These are phyloP conservation scores for Salix caprea DNA, from an alignment of 345 rosid genomes.

Conservation along the genomic window DNA sequence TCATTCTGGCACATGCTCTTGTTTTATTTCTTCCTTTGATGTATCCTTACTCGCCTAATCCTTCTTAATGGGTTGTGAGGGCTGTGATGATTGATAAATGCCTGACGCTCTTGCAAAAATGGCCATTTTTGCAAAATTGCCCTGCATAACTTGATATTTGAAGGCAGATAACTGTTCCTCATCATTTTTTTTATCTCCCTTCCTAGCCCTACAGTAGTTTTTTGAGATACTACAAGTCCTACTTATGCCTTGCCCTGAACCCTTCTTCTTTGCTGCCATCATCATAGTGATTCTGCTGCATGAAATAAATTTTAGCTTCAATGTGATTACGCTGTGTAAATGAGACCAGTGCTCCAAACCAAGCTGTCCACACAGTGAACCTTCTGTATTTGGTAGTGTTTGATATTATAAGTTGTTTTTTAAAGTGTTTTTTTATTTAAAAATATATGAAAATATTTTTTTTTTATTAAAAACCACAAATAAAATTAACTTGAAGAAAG, in stretches of 20 bases:
- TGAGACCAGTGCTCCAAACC: conserved; percentile 88
- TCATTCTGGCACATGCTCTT: not conserved
- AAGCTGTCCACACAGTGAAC: conserved; percentile 71
- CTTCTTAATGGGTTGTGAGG: not conserved
- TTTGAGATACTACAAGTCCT: not conserved
- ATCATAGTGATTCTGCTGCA: conserved; percentile 47
- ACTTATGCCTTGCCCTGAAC: not conserved
- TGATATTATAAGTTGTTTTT: not conserved
- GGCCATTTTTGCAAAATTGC: not conserved
- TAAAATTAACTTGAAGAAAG: too few relatives aligned
- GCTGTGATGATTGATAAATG: not conserved
- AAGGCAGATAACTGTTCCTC: not conserved
- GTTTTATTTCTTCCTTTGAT: not conserved
- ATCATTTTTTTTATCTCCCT: not conserved
- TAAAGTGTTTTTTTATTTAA: too few relatives aligned
- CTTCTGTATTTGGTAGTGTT: conserved; percentile 21
- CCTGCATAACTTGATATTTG: not conserved
- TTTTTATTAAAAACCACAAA: too few relatives aligned
- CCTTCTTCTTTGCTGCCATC: not conserved
- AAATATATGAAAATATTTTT: too few relatives aligned
- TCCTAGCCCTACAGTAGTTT: not conserved
- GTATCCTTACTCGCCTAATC: not conserved
- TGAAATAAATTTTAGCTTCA: conserved; percentile 11
- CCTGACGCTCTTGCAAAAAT: not conserved
- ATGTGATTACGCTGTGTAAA: conserved; percentile 46